These are phyloP conservation scores for Neoboletus magnificus DNA, from an alignment of 768 basidiomycete genomes.

Conservation along the genomic window DNA sequence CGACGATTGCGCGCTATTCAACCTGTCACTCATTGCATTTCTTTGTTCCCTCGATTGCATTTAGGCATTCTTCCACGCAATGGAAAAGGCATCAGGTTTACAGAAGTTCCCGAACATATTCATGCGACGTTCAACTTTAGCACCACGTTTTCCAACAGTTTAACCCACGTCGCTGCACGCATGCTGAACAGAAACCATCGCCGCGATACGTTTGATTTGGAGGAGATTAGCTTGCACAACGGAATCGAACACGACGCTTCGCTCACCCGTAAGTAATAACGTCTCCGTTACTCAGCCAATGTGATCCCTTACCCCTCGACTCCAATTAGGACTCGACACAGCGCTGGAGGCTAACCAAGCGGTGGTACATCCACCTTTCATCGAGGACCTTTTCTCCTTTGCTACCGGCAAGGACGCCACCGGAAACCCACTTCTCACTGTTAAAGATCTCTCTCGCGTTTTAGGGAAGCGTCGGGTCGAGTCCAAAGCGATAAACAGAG, in stretches of 20 bases:
- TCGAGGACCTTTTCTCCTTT: conserved; percentile 53
- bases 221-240: conserved; percentile 29
- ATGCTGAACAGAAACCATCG: conserved; percentile 55
- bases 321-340: conserved; percentile 50
- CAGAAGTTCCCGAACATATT: conserved; percentile 36
- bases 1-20: conserved; percentile 28
- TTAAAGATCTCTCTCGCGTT: conserved; percentile 54
- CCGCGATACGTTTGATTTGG: conserved; percentile 59
- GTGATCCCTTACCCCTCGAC: background rate
- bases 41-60: background rate
- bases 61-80: conserved; percentile 49
- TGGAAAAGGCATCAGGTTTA: conserved; percentile 67
- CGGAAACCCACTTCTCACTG: conserved; percentile 48
- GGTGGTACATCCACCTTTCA: conserved; percentile 44
- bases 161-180: conserved; percentile 54
- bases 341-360: conserved; percentile 50
- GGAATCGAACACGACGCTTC: background rate
- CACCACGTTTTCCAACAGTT: conserved; percentile 61
- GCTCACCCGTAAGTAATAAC: conserved; percentile 24
- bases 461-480: conserved; percentile 61
- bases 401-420: conserved; percentile 57
- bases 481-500: conserved; percentile 48
- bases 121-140: conserved; percentile 65
- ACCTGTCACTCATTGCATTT: background rate
- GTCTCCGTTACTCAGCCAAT: background rate